A percentile compares a stretch with the other conserved stretches of the same genome.
phyloP scores from a whole-genome alignment of 768 basidiomycete species.

The Tulasnella sp. region DNA sequence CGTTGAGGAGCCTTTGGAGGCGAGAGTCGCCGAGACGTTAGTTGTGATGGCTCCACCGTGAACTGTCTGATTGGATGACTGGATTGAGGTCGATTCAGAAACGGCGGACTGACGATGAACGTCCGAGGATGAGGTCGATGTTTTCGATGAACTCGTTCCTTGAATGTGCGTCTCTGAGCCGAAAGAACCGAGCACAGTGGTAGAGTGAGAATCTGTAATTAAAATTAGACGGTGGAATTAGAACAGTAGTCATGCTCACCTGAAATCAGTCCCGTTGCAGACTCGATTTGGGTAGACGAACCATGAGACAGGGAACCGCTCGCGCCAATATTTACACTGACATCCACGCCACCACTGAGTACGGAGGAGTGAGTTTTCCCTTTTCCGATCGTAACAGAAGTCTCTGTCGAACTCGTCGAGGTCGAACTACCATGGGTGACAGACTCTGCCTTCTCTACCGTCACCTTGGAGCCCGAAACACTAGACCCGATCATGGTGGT shows the following conservation, averaged over 20 bases:
- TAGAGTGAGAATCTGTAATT: not conserved
- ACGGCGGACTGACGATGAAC: not conserved
- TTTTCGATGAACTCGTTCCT: not conserved
- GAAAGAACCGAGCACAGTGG: not conserved
- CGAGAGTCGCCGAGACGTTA: not conserved
- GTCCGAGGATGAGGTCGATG: not conserved
- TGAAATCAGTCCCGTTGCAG: not conserved
- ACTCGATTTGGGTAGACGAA: no score
- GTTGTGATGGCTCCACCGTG: not conserved
- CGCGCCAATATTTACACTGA: not conserved
- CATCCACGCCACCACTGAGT: not conserved
- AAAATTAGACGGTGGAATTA: not conserved
- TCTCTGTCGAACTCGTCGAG: not conserved
- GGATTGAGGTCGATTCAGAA: not conserved
- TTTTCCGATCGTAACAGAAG: not conserved
- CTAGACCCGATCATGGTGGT: not conserved
- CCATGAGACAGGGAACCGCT: not conserved
- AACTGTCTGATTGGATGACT: not conserved
- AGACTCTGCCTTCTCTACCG: conserved; percentile 26
- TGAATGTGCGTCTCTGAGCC: not conserved
- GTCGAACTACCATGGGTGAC: not conserved
- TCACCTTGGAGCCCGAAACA: not conserved
- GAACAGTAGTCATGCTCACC: not conserved
- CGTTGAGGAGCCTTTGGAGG: not conserved
- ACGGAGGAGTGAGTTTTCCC: not conserved